Base-by-base conservation (phyloP, 2,329 filamentous ascomycete species). In the Orbilia ellipsospora region DNA sequence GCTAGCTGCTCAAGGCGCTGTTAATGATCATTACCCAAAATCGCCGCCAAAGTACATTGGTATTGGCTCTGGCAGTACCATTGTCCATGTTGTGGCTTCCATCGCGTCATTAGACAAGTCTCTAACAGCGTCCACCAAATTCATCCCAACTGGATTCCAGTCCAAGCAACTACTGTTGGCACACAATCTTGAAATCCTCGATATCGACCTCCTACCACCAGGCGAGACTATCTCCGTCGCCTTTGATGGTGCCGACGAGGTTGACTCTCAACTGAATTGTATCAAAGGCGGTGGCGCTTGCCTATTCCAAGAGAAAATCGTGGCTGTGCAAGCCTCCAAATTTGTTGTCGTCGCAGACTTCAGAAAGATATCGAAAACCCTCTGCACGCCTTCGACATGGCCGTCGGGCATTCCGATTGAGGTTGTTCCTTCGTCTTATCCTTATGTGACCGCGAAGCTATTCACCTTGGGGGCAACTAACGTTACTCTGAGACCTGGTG, bases 291-390 rank as follows among this genome's bases (percentile, higher is more conserved):
- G 95, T 59, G 95, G 95, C 72, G 95, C 93, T n/a, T 99, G 95
- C 83, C 84, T 98, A 68, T 96, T 97, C 85, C 95, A 98, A 83
- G 95, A 99, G 84, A 99, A 99, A 85, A 86, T 99, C 42, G 94
- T 99, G 3, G 94, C 94, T 4, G 88, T 92, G 74, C 88, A 91
- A 59, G 90, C 93, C 2, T 91, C 89, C 83, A 92, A 92, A 81
- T 97, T 97, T 80, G 87, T 97, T 77, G 94, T 92, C 80, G 92
- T 96, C 70, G 93, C 92, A 89, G 95, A 99, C 83, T 96, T 94
- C 82, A 89, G 95, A 80, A 99, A 99, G 84, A 88, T 94, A 78
- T 93, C 93, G 77, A 84, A 87, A 42, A 88, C 92, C 50, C 88
- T 99, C 28, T 87, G 90, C 31, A 87, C 86, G 2, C 65, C 89